Base-by-base conservation (phyloP, 106 monocot species). In the Acorus gramineus region DNA sequence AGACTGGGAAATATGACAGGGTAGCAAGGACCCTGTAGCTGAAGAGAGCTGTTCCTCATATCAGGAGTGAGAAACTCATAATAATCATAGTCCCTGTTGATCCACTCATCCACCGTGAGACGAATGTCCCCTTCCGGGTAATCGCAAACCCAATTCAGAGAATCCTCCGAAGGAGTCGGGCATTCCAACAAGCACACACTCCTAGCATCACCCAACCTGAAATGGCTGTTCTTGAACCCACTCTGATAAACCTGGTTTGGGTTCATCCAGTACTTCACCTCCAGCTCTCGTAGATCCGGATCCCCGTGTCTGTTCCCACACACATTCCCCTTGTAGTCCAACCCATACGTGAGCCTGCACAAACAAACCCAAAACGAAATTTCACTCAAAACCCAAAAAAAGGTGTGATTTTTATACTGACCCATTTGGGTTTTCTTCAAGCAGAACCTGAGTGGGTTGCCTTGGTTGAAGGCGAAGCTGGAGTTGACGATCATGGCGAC, bases 61-160 rank as follows among this genome's bases (percentile, higher is more conserved):
- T 86, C 88, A 11, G 91, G 83, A 43, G 91, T 98, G 58, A 98
- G 92, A 65, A 83, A 98, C 78, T 98, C 98, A 69, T 83, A 98
- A 62, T 98, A 98, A 72, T 98, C 98, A 67, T 98, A 92, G 49
- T 98, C 81, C 64, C 88, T 83, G 49, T 92, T 79, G 12, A 98
- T 98, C 98, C 98, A 98, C 49, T 98, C 98, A 73, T 98, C 98
- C 3, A 86, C 63, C 3, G 88, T 74, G 51, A 98, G 75, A 46
- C 62, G 82, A 14, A 98, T 90, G 45, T 98, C 98, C n/a, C 98
- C 98, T 4, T 92, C 98, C 5, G 98, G 98, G 77, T 98, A 98
- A 61, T 92, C 92, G 68, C 98, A 98, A 0, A 98, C 83, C 82
- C 85, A 98, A 50, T 72, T 88, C 42, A 98, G 78, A 44, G 83